These are phyloP conservation scores for Escallonia herrerae DNA, from an alignment of 129 eudicot genomes.

Conservation along the genomic window DNA sequence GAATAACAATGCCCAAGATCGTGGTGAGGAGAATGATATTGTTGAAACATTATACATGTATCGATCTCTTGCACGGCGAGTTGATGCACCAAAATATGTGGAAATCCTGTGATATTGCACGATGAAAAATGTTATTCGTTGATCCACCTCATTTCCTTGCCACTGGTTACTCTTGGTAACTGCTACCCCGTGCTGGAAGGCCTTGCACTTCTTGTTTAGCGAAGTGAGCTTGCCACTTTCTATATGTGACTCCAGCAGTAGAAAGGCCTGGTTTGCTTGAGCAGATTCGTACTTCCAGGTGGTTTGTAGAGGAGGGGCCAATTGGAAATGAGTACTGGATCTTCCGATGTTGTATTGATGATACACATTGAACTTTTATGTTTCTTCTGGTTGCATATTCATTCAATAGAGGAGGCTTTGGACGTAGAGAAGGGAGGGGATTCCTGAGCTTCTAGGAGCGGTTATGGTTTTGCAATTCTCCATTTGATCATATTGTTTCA, in stretches of 20 bases:
- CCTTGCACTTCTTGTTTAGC: background rate
- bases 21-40: constrained; percentile 29
- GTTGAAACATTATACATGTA: constrained; percentile 63
- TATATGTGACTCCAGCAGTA: background rate
- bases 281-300: constrained; percentile 1
- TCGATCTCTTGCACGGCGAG: constrained; percentile 63
- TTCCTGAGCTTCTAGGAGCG: constrained; percentile 9
- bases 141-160: no score
- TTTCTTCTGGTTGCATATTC: constrained; percentile 28
- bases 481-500: background rate
- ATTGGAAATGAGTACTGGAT: constrained; percentile 8
- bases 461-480: background rate
- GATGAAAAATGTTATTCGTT: no score
- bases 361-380: constrained; percentile 17
- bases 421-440: constrained; percentile 6
- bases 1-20: constrained; percentile 6
- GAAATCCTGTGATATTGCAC: constrained; percentile 31
- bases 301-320: background rate
- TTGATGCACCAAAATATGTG: constrained; percentile 58
- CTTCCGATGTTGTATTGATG: constrained; percentile 18
- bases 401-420: constrained; percentile 19
- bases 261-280: background rate
- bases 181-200: constrained; percentile 3
- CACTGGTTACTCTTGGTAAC: background rate
- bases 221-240: constrained; percentile 7